Evolutionary conservation across 306 rosid species (phyloP).

Genomic region (Sicyos baderoa): DNA sequence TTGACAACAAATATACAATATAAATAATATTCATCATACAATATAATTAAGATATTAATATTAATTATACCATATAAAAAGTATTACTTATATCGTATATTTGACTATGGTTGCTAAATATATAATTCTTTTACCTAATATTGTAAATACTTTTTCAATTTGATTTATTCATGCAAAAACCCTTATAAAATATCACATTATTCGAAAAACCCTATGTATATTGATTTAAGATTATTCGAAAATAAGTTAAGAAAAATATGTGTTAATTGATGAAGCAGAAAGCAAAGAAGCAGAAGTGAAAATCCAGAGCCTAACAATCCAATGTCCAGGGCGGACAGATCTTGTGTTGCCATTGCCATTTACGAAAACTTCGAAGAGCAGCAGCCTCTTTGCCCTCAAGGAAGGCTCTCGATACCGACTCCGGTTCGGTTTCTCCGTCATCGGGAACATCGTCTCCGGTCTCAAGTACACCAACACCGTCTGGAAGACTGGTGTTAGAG

Average conservation of each 20-base stretch:
- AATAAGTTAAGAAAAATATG: neutral
- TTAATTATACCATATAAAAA: no score
- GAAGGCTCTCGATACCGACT: constrained; percentile 53
- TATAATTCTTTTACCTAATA: no score
- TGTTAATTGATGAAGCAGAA: constrained; percentile 47
- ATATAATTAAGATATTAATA: no score
- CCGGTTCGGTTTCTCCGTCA: constrained; percentile 51
- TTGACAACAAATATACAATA: no score
- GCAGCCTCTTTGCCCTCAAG: constrained; percentile 56
- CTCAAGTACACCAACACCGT: constrained; percentile 62
- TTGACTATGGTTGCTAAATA: no score
- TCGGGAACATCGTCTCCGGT: constrained; percentile 71
- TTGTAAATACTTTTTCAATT: no score
- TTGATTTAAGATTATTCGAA: no score
- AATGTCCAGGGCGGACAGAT: constrained; percentile 50
- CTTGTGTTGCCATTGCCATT: constrained; percentile 58
- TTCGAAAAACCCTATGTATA: neutral
- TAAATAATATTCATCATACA: no score
- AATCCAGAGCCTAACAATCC: constrained; percentile 57
- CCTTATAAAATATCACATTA: neutral
- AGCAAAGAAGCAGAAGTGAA: constrained; percentile 75
- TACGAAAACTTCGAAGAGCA: constrained; percentile 36
- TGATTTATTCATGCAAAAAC: no score
- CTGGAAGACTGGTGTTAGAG: constrained; percentile 73
- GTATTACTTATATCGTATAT: no score